These are phyloP conservation scores for Fusarium udum DNA, from an alignment of 2,329 filamentous ascomycete genomes.

Conservation along the genomic window DNA sequence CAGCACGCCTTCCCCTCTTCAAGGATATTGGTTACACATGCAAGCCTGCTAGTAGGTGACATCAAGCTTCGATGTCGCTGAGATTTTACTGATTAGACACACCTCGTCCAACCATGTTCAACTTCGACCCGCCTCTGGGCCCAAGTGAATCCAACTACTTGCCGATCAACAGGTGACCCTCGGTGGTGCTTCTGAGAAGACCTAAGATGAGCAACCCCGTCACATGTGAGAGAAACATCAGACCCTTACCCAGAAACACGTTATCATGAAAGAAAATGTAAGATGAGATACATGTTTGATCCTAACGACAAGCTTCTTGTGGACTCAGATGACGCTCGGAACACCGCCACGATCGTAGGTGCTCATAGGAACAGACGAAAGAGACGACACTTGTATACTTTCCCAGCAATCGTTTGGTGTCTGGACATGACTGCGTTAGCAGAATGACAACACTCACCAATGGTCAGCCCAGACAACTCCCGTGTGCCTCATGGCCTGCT, in stretches of 20 bases:
- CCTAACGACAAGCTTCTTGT: not conserved
- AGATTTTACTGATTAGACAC: too few relatives aligned
- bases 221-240: not conserved
- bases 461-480: not conserved
- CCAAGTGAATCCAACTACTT: not conserved
- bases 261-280: too few relatives aligned
- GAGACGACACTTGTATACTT: not conserved
- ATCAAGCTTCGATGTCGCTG: not conserved
- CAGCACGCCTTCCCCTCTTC: not conserved
- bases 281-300: not conserved
- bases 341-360: fast-evolving
- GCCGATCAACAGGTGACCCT: not conserved
- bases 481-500: not conserved
- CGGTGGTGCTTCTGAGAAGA: not conserved
- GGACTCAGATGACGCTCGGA: not conserved
- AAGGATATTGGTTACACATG: too few relatives aligned
- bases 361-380: not conserved
- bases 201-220: too few relatives aligned
- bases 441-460: not conserved
- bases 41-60: not conserved
- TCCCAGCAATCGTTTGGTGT: not conserved
- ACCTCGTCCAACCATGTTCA: not conserved
- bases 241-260: too few relatives aligned
- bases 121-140: not conserved
- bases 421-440: fast-evolving